Evolutionary conservation across 371 early-diverging fungal species (phyloP), one percentile per base, ranked within the genome.

Genomic region (Rhizopus stolonifer): DNA sequence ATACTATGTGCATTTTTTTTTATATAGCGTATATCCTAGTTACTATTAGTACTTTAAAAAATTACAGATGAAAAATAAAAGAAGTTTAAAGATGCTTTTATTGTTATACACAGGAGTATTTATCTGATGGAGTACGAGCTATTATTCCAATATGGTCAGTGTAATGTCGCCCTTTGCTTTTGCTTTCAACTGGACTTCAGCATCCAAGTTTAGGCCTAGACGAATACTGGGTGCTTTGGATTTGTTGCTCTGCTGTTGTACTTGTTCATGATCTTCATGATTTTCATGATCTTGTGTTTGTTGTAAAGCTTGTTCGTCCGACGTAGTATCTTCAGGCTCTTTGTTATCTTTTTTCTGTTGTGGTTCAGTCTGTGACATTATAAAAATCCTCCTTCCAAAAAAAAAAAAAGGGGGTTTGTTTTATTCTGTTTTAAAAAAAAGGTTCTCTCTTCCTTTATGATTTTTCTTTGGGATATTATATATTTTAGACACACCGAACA

Each of bases 101-200:
- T n/a, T 25, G 18, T 17, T 22, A 9, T 44, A 19, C 5, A 40
- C 1, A 8, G 19, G 19, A 40, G 3, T n/a, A 44, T n/a, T 17
- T 11, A 15, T 6, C 0, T 21, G 22, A 19, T 10, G 1, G 18
- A 4, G 18, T 24, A 29, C 29, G 6, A n/a, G n/a, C 14, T 23
- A 49, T 54, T 56, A 60, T 32, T 52, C 42, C n/a, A 61, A 18
- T 15, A 65, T 21, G n/a, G 65, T 52, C 21, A 65, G 23, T 1
- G 65, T 65, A 43, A 65, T 38, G 46, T 65, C 65, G 21, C 65
- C 65, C 9, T 57, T 49, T 0, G 52, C 52, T 48, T 52, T 65
- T n/a, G 65, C 65, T 46, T 54, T 60, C 10, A 65, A 14, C 19
- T 48, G 43, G 9, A 65, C 9, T 34, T 65, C 57, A 4, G 61